Evolutionary conservation across 2,329 filamentous ascomycete species (phyloP).

Genomic region (Penicillium sp.): DNA sequence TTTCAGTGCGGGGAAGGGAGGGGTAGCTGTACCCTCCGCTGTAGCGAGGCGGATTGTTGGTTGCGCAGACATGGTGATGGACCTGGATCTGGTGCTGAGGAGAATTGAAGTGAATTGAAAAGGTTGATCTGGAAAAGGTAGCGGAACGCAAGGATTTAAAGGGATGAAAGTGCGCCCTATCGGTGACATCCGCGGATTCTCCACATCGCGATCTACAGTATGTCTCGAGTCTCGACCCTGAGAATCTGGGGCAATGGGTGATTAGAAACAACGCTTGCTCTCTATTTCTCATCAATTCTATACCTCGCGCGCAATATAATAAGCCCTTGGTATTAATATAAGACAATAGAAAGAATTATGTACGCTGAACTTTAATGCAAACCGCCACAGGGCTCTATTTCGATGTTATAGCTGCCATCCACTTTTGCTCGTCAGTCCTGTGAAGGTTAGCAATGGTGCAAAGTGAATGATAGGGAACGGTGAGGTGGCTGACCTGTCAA

Average conservation of each 20-base stretch:
- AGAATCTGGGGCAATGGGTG: neutral
- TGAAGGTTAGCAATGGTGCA: conserved; percentile 21
- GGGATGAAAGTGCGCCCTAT: neutral
- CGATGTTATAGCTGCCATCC: conserved; percentile 74
- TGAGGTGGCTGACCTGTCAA: conserved; percentile 59
- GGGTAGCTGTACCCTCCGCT: conserved; percentile 38
- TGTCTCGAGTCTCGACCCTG: neutral
- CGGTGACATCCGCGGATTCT: conserved; percentile 11
- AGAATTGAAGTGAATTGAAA: neutral
- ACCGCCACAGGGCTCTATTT: conserved; percentile 35
- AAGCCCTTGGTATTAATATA: conserved; percentile 17
- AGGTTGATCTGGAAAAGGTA: neutral
- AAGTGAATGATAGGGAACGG: neutral
- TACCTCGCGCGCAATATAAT: neutral
- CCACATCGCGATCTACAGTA: conserved; percentile 10
- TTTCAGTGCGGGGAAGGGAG: neutral
- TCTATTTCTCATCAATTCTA: conserved; percentile 2
- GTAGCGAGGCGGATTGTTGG: conserved; percentile 48
- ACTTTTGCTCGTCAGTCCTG: conserved; percentile 81
- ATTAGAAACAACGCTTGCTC: neutral
- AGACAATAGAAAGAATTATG: conserved; percentile 19
- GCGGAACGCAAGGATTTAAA: neutral
- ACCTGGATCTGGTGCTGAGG: neutral
- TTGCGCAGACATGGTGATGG: conserved; percentile 37
- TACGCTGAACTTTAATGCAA: conserved; percentile 23